Evolutionary conservation across 1,139 yeast genomes (phyloP).

Genomic region (Wickerhamiella pararugosa): DNA sequence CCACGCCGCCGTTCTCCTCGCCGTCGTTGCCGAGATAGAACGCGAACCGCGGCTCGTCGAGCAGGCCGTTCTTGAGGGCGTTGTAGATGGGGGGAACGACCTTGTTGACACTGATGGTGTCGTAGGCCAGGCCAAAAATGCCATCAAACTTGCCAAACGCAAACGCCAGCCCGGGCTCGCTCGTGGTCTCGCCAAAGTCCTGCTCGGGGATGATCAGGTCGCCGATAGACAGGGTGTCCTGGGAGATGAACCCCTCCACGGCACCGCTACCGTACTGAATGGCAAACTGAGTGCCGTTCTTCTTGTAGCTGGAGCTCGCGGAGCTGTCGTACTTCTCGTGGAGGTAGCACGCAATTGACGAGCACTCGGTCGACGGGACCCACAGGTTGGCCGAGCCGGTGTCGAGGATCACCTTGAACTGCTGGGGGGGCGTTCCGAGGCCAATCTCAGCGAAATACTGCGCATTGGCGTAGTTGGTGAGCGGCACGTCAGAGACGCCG

Average conservation of each 20-base stretch:
- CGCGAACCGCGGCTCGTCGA: constrained; percentile 75
- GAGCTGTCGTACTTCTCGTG: constrained; percentile 82
- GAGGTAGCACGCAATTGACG: constrained; percentile 86
- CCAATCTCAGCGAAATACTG: constrained; percentile 86
- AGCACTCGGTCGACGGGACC: constrained; percentile 84
- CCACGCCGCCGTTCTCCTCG: constrained; percentile 70
- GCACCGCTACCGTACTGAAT: constrained; percentile 90
- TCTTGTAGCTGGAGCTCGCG: constrained; percentile 61
- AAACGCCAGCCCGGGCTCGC: constrained; percentile 93
- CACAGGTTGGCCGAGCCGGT: constrained; percentile 95
- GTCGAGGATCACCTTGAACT: constrained; percentile 63
- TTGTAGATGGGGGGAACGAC: constrained; percentile 89
- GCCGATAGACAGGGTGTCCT: constrained; percentile 67
- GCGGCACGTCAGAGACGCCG: constrained; percentile 47
- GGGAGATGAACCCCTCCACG: constrained; percentile 79
- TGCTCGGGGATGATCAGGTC: constrained; percentile 73
- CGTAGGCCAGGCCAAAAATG: constrained; percentile 86
- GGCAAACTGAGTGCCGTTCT: constrained; percentile 71
- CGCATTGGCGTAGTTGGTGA: constrained; percentile 85
- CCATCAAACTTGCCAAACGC: constrained; percentile 98
- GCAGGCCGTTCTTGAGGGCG: constrained; percentile 64
- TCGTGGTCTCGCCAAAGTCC: constrained; percentile 92
- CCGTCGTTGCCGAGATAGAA: constrained; percentile 75
- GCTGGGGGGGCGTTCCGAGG: constrained; percentile 85
- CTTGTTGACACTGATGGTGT: constrained; percentile 72